Percentiles rank a stretch among this genome's conserved stretches.
phyloP scores from a whole-genome alignment of 139 green algal genomes.

The Chlamydomonas sp. region DNA sequence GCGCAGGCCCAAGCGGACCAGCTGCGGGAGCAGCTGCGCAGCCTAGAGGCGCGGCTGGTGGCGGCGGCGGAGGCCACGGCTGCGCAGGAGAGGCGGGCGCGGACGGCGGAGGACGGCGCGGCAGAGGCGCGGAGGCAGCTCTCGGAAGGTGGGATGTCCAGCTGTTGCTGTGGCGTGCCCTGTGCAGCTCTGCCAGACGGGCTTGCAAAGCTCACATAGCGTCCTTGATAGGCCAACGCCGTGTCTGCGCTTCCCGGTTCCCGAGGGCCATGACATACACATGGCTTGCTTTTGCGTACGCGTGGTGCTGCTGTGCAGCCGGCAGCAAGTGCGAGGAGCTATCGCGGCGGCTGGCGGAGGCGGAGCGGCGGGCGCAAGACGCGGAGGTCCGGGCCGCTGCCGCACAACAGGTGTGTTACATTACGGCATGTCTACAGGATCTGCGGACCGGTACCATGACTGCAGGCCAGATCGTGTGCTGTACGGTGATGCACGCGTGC shows the following conservation, averaged over 20 bases:
- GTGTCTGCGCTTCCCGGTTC: too few relatives aligned
- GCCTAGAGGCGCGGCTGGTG: background rate
- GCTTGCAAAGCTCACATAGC: too few relatives aligned
- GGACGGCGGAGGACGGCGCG: background rate
- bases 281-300: too few relatives aligned
- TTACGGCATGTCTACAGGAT: background rate
- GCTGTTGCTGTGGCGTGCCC: background rate
- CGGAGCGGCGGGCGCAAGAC: background rate
- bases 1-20: too few relatives aligned
- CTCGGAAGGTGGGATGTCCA: background rate
- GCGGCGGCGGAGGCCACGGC: background rate
- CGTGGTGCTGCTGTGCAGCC: background rate
- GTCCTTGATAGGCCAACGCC: too few relatives aligned
- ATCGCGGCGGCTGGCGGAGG: conserved; percentile 3
- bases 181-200: background rate
- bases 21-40: background rate
- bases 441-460: too few relatives aligned
- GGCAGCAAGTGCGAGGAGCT: background rate
- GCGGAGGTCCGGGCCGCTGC: background rate
- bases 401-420: background rate
- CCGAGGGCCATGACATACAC: too few relatives aligned
- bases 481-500: too few relatives aligned
- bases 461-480: too few relatives aligned
- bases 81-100: background rate
- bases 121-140: background rate